These are phyloP conservation scores for Eleusine coracana DNA, from an alignment of 176 grass and related monocot genomes.

Conservation along the genomic window DNA sequence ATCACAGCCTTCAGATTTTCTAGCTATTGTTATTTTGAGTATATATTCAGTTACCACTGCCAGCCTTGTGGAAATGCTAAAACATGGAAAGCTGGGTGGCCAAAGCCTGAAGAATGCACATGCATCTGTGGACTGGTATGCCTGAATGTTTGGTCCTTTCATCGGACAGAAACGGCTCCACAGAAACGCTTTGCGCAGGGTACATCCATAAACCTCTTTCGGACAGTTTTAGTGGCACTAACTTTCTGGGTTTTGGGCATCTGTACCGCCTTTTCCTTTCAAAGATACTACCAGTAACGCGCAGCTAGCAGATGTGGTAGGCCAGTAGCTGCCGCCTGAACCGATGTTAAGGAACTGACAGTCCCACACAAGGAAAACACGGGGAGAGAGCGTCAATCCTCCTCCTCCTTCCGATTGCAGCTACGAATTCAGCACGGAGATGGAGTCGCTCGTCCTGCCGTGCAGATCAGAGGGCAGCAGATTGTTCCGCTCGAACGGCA, in stretches of 20 bases:
- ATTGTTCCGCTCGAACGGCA: not conserved
- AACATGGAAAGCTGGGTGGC: not conserved
- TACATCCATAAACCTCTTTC: conserved; percentile 22
- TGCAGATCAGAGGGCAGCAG: not conserved
- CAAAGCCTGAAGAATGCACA: not conserved
- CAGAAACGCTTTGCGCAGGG: conserved; percentile 2
- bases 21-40: not conserved
- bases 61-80: not conserved
- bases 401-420: not conserved
- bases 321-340: conserved; percentile 32
- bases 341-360: conserved; percentile 34
- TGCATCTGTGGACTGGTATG: not conserved
- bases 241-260: conserved; percentile 35
- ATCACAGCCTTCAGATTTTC: not conserved
- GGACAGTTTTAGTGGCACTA: not conserved
- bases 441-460: not conserved
- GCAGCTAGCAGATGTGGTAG: conserved; percentile 32
- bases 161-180: conserved; percentile 23
- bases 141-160: conserved; percentile 27
- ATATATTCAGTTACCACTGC: not conserved
- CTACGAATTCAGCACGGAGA: not conserved
- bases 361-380: conserved; percentile 18
- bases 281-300: not conserved
- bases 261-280: conserved; percentile 29
- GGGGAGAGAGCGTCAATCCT: conserved; percentile 9